A percentile compares a stretch with the other conserved stretches of the same genome.
phyloP scores from a whole-genome alignment of 2,329 filamentous ascomycete species.

The Orbilia brochopaga region DNA sequence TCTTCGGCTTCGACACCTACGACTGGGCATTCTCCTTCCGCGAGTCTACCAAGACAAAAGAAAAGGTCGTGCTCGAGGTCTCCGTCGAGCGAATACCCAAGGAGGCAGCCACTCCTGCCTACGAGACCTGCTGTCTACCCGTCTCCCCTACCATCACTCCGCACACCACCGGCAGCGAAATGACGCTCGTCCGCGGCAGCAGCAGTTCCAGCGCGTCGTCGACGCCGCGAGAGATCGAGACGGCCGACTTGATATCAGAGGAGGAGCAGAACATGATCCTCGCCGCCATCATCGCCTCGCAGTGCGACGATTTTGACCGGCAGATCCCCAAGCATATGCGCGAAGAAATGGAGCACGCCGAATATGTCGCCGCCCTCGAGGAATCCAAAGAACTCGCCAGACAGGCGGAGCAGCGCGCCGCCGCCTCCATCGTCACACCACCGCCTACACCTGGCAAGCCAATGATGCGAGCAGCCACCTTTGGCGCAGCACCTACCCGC shows the following conservation, averaged over 20 bases:
- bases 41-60: conserved; percentile 38
- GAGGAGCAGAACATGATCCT: conserved; percentile 50
- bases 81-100: conserved; percentile 47
- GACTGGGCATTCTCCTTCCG: conserved; percentile 50
- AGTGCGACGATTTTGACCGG: conserved; percentile 39
- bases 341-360: conserved; percentile 47
- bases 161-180: conserved; percentile 33
- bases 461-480: conserved; percentile 6
- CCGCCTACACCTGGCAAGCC: conserved; percentile 7
- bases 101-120: conserved; percentile 7
- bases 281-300: conserved; percentile 49
- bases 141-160: conserved; percentile 46
- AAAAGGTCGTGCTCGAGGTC: conserved; percentile 44
- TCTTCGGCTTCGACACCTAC: conserved; percentile 33
- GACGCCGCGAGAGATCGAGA: conserved; percentile 31
- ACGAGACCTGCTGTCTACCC: conserved; percentile 47
- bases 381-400: conserved; percentile 33
- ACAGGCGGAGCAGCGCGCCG: conserved; percentile 14
- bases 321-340: conserved; percentile 45
- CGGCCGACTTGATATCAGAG: conserved; percentile 33
- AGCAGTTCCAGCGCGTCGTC: conserved; percentile 41
- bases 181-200: conserved; percentile 49
- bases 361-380: conserved; percentile 40
- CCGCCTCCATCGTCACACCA: conserved; percentile 4
- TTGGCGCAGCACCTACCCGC: conserved; percentile 12